Conservation (phyloP, 2,329 filamentous ascomycete species). For the Aspergillus brunneoviolaceus region DNA sequence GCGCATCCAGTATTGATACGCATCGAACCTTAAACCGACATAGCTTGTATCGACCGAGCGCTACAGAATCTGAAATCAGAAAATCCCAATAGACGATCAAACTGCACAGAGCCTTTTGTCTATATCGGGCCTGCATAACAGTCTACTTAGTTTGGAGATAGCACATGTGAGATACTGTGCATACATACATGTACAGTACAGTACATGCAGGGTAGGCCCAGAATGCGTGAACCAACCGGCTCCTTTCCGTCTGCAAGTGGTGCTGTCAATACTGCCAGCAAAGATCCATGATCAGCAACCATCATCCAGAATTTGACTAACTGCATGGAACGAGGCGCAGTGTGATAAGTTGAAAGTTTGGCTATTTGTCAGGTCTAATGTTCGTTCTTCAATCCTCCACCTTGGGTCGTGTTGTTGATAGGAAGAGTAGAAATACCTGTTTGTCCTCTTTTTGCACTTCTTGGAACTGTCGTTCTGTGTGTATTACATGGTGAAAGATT, state of each 20-base stretch:
- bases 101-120: not conserved
- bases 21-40: not conserved
- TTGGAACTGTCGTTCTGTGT: not conserved
- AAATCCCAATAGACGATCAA: not conserved
- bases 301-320: not conserved
- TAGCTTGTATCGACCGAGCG: not conserved
- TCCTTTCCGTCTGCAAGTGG: not conserved
- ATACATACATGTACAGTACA: not conserved
- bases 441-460: not conserved
- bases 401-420: not conserved
- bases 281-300: not conserved
- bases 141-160: not conserved
- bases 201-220: not conserved
- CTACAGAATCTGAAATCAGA: not conserved
- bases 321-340: not conserved
- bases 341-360: not conserved
- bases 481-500: not conserved
- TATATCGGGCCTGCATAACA: not conserved
- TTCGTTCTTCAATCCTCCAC: not conserved
- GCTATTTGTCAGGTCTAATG: not conserved
- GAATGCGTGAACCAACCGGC: constrained; percentile 1
- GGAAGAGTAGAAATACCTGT: not conserved
- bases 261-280: not conserved
- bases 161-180: not conserved
- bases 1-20: not conserved